Evolutionary conservation across 169 alveolate species (phyloP).

Genomic region (Plasmodium chabaudi): DNA sequence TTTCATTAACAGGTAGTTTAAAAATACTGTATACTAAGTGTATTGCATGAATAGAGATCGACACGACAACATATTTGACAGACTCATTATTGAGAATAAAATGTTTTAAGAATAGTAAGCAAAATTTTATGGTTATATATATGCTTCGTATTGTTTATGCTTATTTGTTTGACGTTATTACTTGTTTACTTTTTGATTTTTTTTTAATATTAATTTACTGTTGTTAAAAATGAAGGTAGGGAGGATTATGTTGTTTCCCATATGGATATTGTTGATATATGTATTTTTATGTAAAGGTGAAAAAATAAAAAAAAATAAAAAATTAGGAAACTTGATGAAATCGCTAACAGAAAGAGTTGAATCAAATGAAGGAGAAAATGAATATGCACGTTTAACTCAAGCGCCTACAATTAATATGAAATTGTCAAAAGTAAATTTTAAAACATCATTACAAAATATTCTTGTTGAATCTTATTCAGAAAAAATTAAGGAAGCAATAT

Average conservation of each 20-base stretch:
- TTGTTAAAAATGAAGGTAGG: background rate
- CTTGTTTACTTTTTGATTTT: no score
- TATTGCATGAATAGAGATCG: no score
- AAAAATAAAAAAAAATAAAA: constrained; percentile 34
- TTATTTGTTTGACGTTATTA: no score
- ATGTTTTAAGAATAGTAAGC: no score
- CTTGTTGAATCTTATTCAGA: constrained; percentile 71
- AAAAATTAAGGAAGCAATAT: constrained; percentile 42
- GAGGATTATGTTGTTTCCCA: background rate
- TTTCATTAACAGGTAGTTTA: no score
- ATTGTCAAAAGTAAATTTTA: constrained; percentile 38
- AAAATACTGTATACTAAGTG: no score
- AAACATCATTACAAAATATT: constrained; percentile 45
- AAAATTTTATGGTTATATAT: no score
- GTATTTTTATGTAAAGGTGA: constrained; percentile 7
- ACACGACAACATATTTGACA: no score
- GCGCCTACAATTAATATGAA: constrained; percentile 48
- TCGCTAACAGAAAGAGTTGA: constrained; percentile 43
- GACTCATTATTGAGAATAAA: no score
- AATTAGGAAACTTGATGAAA: constrained; percentile 39
- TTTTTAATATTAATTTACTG: background rate
- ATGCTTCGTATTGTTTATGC: no score
- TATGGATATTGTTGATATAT: background rate
- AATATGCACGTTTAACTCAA: constrained; percentile 71
- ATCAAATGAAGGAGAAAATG: constrained; percentile 63